Base-by-base conservation (phyloP, 2,329 filamentous ascomycete species). In the Venturia nashicola region DNA sequence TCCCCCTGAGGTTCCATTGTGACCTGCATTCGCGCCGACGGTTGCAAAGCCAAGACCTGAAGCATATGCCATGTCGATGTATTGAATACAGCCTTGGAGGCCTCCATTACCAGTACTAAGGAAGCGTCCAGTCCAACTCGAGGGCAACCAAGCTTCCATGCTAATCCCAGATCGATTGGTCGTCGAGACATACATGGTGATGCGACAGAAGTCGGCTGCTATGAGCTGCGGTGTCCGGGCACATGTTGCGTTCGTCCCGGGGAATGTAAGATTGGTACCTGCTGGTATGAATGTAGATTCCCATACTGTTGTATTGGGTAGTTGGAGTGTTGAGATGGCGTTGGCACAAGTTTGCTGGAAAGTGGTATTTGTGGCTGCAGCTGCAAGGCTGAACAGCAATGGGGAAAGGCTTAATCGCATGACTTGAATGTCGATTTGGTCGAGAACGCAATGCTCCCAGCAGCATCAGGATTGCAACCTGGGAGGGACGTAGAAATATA, bases 131-230 rank as follows among this genome's bases (percentile, higher is more conserved):
- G 71, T 76, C 73, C 75, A 77, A 59, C 73, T 73, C 4, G 68
- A 70, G 16, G 77, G 77, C 27, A 79, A 67, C 77, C 77, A 79
- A 14, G 76, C 74, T 68, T 79, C 77, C 69, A 78, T 73, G 8
- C 70, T 74, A 65, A 78, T 75, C 11, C 74, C 75, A 18, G 73
- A 76, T 48, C 72, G 70, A 32, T 71, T 68, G 6, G 73, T 74
- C 0, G 76, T 78, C 9, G 73, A 68, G 3, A 77, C 74, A 59
- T 75, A 71, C 57, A 77, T 71, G 4, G 71, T 69, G n/a, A 78
- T 67, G 9, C 77, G 73, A 66, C 77, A 78, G 5, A 77, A 68
- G 65, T 78, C 74, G 6, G 71, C 70, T 12, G 71, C 65, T 0
- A 75, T 71, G 54, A 71, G 61, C 54, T 73, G 71, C 59, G 64